phyloP scores from a whole-genome alignment of 257 asterid genomes.

The Gentiana dahurica region DNA sequence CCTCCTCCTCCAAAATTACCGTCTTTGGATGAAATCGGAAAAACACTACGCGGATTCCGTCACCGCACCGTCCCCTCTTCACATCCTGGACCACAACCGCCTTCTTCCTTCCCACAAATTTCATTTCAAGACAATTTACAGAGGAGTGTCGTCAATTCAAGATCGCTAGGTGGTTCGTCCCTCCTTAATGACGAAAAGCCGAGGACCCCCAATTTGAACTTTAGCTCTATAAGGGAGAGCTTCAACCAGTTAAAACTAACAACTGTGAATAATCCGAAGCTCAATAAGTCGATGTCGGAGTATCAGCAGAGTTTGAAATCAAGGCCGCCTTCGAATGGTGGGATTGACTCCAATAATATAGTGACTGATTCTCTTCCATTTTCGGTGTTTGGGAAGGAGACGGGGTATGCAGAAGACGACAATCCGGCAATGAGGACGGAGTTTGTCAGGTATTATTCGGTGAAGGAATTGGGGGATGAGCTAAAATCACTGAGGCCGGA shows the following conservation, averaged over 20 bases:
- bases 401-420: background rate
- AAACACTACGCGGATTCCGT: constrained; percentile 18
- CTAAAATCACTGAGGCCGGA: constrained; percentile 54
- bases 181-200: background rate
- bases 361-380: constrained; percentile 4
- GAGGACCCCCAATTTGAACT: background rate
- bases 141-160: constrained; percentile 6
- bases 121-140: constrained; percentile 30
- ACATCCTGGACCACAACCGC: constrained; percentile 6
- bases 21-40: constrained; percentile 4
- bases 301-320: too few species aligned
- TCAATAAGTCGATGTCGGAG: background rate
- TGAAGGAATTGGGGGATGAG: constrained; percentile 44
- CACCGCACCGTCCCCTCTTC: constrained; percentile 14
- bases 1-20: background rate
- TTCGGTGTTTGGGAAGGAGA: constrained; percentile 11
- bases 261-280: background rate
- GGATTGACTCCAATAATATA: constrained; percentile 11
- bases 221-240: constrained; percentile 13
- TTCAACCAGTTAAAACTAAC: background rate
- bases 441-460: constrained; percentile 14
- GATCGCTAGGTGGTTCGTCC: constrained; percentile 2
- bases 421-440: constrained; percentile 3
- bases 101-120: background rate
- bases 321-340: constrained; percentile 3